Conservation (phyloP, 352 stramenopile genomes). For the Globisporangium perplexum region DNA sequence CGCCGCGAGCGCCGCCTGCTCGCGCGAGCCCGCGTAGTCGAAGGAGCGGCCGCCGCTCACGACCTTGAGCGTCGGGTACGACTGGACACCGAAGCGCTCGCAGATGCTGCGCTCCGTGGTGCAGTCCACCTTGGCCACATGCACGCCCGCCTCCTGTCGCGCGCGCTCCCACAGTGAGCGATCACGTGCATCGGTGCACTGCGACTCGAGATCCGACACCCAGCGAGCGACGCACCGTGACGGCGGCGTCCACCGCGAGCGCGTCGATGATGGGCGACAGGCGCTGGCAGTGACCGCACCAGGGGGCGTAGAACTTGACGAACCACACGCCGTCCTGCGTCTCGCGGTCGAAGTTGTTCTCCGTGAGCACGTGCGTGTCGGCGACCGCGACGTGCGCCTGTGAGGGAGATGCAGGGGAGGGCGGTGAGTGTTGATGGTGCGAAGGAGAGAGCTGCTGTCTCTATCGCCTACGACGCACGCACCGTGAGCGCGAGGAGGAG, state of each 20-base stretch:
- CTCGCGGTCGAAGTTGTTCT: constrained; percentile 53
- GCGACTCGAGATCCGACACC: neutral
- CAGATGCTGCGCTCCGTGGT: constrained; percentile 67
- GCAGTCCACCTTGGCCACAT: constrained; percentile 74
- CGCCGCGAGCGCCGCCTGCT: constrained; percentile 43
- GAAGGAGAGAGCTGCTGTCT: too few species aligned
- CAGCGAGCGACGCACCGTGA: constrained; percentile 18
- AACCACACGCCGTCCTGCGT: constrained; percentile 59
- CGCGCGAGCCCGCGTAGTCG: constrained; percentile 65
- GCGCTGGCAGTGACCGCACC: constrained; percentile 84
- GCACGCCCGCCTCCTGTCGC: constrained; percentile 27
- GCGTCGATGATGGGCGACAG: constrained; percentile 60
- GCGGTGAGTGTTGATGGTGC: neutral
- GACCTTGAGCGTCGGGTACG: constrained; percentile 81
- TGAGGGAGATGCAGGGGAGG: neutral
- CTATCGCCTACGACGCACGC: too few species aligned
- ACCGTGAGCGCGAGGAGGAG: constrained; percentile 20
- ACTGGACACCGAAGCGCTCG: constrained; percentile 74
- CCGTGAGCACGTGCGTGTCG: constrained; percentile 27
- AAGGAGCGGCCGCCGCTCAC: constrained; percentile 51
- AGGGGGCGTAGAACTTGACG: constrained; percentile 84
- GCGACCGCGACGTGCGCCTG: constrained; percentile 20
- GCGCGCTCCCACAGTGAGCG: neutral
- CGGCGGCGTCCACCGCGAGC: constrained; percentile 30
- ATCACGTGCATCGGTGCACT: neutral